phyloP scores from a whole-genome alignment of 2,329 filamentous ascomycete species.

The Akanthomyces lecanii region DNA sequence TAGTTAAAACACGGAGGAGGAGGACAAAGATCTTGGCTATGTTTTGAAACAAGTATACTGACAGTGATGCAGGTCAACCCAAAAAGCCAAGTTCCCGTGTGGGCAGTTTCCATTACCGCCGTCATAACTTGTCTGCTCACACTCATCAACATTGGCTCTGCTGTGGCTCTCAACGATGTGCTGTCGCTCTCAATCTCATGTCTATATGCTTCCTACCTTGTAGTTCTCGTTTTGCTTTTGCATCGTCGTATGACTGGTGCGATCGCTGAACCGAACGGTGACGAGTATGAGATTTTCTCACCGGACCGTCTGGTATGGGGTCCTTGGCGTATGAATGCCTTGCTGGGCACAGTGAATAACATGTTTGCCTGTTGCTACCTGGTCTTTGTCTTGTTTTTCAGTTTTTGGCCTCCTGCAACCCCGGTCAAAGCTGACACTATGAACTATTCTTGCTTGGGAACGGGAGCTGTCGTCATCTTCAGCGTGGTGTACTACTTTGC shows the following conservation, averaged over 20 bases:
- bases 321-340: slow-evolving; percentile 49
- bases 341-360: slow-evolving; percentile 51
- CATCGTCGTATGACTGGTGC: slow-evolving; percentile 30
- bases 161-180: slow-evolving; percentile 28
- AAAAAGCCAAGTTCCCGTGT: slow-evolving; percentile 27
- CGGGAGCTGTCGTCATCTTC: slow-evolving; percentile 38
- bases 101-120: slow-evolving; percentile 26
- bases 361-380: slow-evolving; percentile 49
- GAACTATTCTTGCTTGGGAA: slow-evolving; percentile 47
- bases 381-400: slow-evolving; percentile 52
- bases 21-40: not conserved
- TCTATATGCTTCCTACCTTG: slow-evolving; percentile 30
- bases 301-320: slow-evolving; percentile 43
- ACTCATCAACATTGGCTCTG: slow-evolving; percentile 32
- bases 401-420: slow-evolving; percentile 43
- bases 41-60: slow-evolving; percentile 9
- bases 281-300: slow-evolving; percentile 20
- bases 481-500: slow-evolving; percentile 44
- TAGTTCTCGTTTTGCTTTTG: slow-evolving; percentile 26
- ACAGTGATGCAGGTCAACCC: slow-evolving; percentile 22
- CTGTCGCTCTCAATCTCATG: slow-evolving; percentile 28
- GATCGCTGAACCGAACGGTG: slow-evolving; percentile 26
- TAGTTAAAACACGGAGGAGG: not conserved
- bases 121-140: slow-evolving; percentile 28
- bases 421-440: slow-evolving; percentile 31